These are phyloP conservation scores for Tetracentron sinense DNA, from an alignment of 164 flowering plant genomes.

Conservation along the genomic window DNA sequence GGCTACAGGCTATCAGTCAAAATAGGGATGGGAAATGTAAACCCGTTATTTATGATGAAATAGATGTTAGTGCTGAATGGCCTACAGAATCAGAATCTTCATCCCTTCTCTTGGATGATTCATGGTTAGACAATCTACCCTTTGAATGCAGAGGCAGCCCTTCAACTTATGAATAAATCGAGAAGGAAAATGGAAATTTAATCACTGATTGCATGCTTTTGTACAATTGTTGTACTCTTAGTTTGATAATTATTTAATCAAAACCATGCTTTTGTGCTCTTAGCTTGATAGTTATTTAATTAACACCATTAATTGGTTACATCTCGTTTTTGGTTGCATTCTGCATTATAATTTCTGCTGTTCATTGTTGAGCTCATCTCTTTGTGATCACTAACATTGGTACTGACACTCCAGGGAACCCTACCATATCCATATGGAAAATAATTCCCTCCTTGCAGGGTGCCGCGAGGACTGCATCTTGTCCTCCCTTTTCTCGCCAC, in stretches of 20 bases:
- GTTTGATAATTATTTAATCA: conserved; percentile 4
- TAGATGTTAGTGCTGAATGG: conserved; percentile 67
- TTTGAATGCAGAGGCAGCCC: conserved; percentile 39
- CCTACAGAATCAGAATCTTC: conserved; percentile 56
- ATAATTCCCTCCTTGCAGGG: too few relatives aligned
- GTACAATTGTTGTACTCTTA: conserved; percentile 12
- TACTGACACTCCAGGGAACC: not conserved
- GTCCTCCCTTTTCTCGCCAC: too few relatives aligned
- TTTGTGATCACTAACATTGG: not conserved
- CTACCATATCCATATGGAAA: not conserved
- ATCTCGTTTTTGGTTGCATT: too few relatives aligned
- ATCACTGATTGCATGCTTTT: conserved; percentile 10
- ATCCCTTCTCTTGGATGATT: conserved; percentile 50
- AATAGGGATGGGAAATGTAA: conserved; percentile 45
- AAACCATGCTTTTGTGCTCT: too few relatives aligned
- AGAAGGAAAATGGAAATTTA: not conserved
- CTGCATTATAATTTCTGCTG: too few relatives aligned
- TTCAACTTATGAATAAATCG: conserved; percentile 22
- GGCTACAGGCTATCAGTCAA: conserved; percentile 43
- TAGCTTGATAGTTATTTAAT: too few relatives aligned
- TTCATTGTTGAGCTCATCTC: too few relatives aligned
- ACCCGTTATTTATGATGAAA: conserved; percentile 51
- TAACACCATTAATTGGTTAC: not conserved
- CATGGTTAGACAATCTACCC: conserved; percentile 56
- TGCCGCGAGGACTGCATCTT: too few relatives aligned